These are phyloP conservation scores for Ramaria sp. DNA, from an alignment of 768 basidiomycete genomes.

Conservation along the genomic window DNA sequence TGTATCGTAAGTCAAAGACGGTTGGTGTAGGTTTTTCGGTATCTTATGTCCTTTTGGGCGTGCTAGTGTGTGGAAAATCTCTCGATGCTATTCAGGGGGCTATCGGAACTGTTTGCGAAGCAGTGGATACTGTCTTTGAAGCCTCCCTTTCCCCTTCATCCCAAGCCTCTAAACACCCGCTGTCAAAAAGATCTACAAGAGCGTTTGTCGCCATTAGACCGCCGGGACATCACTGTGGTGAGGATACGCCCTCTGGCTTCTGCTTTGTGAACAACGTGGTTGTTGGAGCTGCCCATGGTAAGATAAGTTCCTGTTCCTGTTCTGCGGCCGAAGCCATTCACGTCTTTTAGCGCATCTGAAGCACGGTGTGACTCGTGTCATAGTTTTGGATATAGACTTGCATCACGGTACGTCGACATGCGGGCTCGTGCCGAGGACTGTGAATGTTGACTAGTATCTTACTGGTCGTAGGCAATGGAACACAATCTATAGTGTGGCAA, in stretches of 20 bases:
- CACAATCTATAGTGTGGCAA: constrained; percentile 84
- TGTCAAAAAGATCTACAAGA: constrained; percentile 10
- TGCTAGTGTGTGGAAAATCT: constrained; percentile 69
- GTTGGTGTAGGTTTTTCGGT: background rate
- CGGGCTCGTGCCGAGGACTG: too few species aligned
- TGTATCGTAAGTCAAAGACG: constrained; percentile 53
- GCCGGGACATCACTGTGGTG: constrained; percentile 92
- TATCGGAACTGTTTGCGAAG: constrained; percentile 77
- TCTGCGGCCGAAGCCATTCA: background rate
- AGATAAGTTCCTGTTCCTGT: constrained; percentile 6
- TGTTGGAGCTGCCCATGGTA: constrained; percentile 85
- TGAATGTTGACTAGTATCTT: background rate
- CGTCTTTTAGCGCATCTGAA: constrained; percentile 59
- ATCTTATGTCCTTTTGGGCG: background rate
- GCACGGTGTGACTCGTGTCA: constrained; percentile 64
- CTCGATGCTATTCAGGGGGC: constrained; percentile 73
- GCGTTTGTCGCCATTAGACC: constrained; percentile 85
- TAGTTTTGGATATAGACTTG: constrained; percentile 88
- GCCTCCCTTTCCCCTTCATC: constrained; percentile 8
- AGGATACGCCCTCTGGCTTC: constrained; percentile 83
- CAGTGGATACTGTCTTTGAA: constrained; percentile 58
- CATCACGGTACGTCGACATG: constrained; percentile 54
- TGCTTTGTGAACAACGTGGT: constrained; percentile 95
- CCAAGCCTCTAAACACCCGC: background rate
- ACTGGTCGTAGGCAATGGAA: constrained; percentile 69